phyloP scores from a whole-genome alignment of 2,329 filamentous ascomycete species.

The Colletotrichum endophyticum region DNA sequence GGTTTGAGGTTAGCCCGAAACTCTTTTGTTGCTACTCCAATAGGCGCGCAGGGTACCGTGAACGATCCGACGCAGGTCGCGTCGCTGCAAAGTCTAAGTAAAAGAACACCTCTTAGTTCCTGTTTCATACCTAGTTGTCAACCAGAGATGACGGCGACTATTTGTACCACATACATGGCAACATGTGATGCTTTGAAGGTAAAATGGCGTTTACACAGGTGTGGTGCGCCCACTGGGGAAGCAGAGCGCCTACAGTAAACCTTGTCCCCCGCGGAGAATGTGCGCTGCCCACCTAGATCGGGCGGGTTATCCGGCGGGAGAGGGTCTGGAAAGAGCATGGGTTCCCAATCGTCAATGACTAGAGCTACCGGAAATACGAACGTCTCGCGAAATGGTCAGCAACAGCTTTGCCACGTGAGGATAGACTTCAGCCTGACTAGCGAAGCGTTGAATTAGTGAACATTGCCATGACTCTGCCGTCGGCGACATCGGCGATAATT shows the following conservation, averaged over 20 bases:
- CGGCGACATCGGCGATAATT: background rate
- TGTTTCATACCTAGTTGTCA: background rate
- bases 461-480: background rate
- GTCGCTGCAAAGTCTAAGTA: background rate
- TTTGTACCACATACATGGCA: background rate
- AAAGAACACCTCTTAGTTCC: background rate
- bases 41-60: background rate
- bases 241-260: background rate
- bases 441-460: background rate
- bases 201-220: background rate
- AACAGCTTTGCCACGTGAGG: background rate
- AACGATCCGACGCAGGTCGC: background rate
- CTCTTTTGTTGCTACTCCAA: background rate
- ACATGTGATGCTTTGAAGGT: background rate
- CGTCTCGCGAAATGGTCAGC: background rate
- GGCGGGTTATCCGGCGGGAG: background rate
- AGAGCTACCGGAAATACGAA: background rate
- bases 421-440: background rate
- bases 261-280: background rate
- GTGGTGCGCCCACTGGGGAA: background rate
- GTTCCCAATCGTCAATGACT: background rate
- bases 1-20: background rate
- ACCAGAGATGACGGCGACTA: background rate
- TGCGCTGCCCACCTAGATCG: background rate
- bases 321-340: background rate